A percentile compares a stretch with the other conserved stretches of the same genome.
Evolutionary conservation across 176 grass and related monocot genomes (phyloP).

Genomic region (Panicum miliaceum): DNA sequence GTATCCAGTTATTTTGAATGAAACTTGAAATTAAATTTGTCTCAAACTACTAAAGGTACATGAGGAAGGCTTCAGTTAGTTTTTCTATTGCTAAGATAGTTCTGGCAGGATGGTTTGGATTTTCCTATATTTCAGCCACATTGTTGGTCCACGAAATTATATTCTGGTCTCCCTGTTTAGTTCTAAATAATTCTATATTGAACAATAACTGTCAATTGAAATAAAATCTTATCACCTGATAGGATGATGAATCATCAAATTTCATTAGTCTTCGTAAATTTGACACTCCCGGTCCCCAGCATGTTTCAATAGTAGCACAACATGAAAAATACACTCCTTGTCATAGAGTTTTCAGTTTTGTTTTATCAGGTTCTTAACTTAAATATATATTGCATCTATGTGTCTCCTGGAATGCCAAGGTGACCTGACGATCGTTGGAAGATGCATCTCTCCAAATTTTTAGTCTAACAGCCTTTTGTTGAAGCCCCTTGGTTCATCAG

Average conservation of each 20-base stretch:
- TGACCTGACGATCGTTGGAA: not conserved
- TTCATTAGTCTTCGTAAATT: slow-evolving; percentile 8
- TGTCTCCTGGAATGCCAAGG: slow-evolving; percentile 15
- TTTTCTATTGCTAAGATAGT: slow-evolving; percentile 28
- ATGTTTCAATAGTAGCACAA: slow-evolving; percentile 11
- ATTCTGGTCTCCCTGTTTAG: not conserved
- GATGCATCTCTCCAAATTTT: slow-evolving; percentile 5
- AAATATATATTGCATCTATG: not conserved
- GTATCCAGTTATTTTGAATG: not conserved
- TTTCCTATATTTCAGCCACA: not conserved
- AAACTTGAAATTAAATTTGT: slow-evolving; percentile 1
- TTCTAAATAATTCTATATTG: not conserved
- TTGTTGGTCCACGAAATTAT: not conserved
- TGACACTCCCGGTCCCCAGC: not conserved
- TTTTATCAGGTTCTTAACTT: not conserved
- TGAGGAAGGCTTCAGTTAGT: not conserved
- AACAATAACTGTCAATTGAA: not conserved
- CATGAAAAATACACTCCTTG: not conserved
- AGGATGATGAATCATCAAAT: not conserved
- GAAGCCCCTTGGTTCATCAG: slow-evolving; percentile 16
- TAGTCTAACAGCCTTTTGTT: not conserved
- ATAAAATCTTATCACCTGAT: not conserved
- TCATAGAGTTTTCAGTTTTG: not conserved
- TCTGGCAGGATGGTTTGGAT: not conserved
- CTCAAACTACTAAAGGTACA: not conserved